Percentiles rank a stretch among this genome's conserved stretches.
Conservation (phyloP, 108 stramenopile species). For the Skeletonema grethae region DNA sequence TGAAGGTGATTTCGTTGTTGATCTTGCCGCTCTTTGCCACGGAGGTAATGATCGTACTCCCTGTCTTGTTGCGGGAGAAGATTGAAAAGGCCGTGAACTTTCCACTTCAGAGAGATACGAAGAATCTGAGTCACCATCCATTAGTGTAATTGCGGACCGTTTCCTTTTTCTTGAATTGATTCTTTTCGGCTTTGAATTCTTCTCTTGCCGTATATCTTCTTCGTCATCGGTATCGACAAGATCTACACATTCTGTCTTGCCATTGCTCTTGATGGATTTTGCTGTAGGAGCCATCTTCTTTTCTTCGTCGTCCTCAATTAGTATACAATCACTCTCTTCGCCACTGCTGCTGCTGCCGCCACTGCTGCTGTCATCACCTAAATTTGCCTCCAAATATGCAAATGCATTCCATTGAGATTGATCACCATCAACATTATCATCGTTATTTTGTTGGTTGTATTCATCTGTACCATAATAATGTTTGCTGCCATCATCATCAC, state of each 20-base stretch:
- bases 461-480: neutral
- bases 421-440: neutral
- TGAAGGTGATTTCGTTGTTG: neutral
- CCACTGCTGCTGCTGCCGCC: neutral
- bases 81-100: constrained; percentile 1
- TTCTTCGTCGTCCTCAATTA: neutral
- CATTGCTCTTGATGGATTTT: neutral
- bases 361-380: neutral
- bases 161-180: neutral
- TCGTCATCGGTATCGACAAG: constrained; percentile 30
- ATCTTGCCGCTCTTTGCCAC: constrained; percentile 9
- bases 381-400: neutral
- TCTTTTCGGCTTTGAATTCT: neutral
- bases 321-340: constrained; percentile 3
- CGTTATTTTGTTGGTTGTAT: neutral
- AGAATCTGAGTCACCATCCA: constrained; percentile 10
- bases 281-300: neutral
- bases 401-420: constrained; percentile 4
- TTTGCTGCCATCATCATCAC: neutral
- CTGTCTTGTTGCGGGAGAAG: constrained; percentile 1
- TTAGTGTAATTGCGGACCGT: neutral
- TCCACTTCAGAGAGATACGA: constrained; percentile 22
- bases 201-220: neutral
- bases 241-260: constrained; percentile 11
- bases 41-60: constrained; percentile 6